Percentiles rank a stretch among this genome's conserved stretches.
These are phyloP conservation scores for Kernera saxatilis DNA, from an alignment of 345 rosid species.

Conservation along the genomic window DNA sequence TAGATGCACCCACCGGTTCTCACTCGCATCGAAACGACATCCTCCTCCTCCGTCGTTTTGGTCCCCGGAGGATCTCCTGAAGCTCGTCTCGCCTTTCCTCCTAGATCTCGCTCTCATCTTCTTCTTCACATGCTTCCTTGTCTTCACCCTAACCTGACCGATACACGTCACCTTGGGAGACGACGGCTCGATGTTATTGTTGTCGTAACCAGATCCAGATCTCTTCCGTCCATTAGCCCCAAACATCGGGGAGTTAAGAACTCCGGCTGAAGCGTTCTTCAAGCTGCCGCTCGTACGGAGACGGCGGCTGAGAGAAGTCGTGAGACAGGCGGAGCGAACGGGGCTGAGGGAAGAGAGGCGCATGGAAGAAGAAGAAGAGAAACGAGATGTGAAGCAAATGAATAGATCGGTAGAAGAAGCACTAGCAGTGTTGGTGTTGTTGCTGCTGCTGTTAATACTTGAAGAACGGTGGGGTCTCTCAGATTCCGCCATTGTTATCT, in stretches of 20 bases:
- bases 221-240: conserved; percentile 53
- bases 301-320: conserved; percentile 74
- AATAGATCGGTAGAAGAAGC: conserved; percentile 50
- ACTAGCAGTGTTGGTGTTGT: conserved; percentile 14
- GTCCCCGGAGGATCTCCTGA: conserved; percentile 38
- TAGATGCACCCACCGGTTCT: conserved; percentile 74
- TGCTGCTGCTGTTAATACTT: conserved; percentile 37
- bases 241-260: conserved; percentile 86
- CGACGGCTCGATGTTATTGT: conserved; percentile 51
- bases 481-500: conserved; percentile 51
- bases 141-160: conserved; percentile 97
- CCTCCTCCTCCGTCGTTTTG: conserved; percentile 22
- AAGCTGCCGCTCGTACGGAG: conserved; percentile 67
- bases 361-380: conserved; percentile 86
- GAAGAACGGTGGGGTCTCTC: conserved; percentile 68
- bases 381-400: conserved; percentile 83
- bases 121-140: conserved; percentile 85
- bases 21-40: conserved; percentile 20
- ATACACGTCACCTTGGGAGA: conserved; percentile 97
- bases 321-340: conserved; percentile 75
- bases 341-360: conserved; percentile 85
- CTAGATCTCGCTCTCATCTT: conserved; percentile 63
- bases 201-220: conserved; percentile 47
- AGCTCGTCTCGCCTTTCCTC: conserved; percentile 61
- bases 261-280: conserved; percentile 46